Percentiles rank a stretch among this genome's conserved stretches.
phyloP scores from a whole-genome alignment of 208 protist genomes.

The Wallacemonas sp. region DNA sequence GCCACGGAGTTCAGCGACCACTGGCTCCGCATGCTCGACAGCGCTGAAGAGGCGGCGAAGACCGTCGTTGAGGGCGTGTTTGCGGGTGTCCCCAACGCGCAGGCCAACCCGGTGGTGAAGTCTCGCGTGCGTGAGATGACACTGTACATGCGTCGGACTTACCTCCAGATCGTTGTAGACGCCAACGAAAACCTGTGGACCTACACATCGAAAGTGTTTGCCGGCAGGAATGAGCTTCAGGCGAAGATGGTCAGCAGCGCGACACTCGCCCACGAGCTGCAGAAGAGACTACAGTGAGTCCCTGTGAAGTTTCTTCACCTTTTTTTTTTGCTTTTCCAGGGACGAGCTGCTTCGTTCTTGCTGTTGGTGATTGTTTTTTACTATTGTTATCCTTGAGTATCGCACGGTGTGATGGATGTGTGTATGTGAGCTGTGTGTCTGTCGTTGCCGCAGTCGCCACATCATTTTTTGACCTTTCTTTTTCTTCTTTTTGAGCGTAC shows the following conservation, averaged over 20 bases:
- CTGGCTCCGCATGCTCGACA: slow-evolving; percentile 32
- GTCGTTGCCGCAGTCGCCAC: not conserved
- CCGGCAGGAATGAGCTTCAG: slow-evolving; percentile 48
- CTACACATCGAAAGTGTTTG: slow-evolving; percentile 38
- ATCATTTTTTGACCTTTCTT: not conserved
- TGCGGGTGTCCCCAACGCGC: slow-evolving; percentile 7
- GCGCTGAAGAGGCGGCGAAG: slow-evolving; percentile 14
- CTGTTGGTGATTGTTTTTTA: not conserved
- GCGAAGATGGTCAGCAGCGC: slow-evolving; percentile 59
- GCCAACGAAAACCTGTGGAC: slow-evolving; percentile 46
- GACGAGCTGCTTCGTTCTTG: not conserved
- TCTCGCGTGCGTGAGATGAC: slow-evolving; percentile 19
- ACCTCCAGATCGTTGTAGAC: slow-evolving; percentile 39
- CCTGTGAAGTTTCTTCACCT: not conserved
- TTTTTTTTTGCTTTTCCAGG: not conserved
- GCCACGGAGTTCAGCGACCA: slow-evolving; percentile 40
- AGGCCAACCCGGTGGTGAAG: slow-evolving; percentile 18
- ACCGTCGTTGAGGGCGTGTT: slow-evolving; percentile 26
- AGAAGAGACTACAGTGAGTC: slow-evolving; percentile 32
- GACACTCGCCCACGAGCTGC: slow-evolving; percentile 47
- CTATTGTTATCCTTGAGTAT: too few species aligned
- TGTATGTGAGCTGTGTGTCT: too few species aligned
- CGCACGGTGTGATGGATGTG: too few species aligned
- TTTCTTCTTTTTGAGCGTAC: not conserved
- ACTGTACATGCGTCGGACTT: slow-evolving; percentile 24